Evolutionary conservation across 371 early-diverging fungal species (phyloP).

Genomic region (Amoeboaphelidium occidentale): DNA sequence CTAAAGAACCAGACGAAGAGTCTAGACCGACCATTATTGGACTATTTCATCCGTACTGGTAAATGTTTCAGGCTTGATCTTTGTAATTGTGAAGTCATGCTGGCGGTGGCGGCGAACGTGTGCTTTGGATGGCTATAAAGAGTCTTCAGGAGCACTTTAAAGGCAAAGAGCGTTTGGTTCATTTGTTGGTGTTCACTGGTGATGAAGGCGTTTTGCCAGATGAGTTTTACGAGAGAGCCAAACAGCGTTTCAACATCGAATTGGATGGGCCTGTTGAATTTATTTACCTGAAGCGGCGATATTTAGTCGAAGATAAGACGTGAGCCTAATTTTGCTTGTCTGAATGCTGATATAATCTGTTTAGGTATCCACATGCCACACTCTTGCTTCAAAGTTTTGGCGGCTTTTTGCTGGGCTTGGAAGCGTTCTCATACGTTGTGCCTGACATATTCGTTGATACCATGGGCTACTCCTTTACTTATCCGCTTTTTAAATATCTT

Average conservation of each 20-base stretch:
- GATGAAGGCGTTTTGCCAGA: conserved; percentile 23
- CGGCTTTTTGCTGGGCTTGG: conserved; percentile 41
- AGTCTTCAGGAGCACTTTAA: conserved; percentile 37
- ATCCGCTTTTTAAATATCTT: conserved; percentile 45
- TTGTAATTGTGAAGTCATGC: conserved; percentile 16
- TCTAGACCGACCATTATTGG: conserved; percentile 2
- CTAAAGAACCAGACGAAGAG: too few species aligned
- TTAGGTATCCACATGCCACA: conserved; percentile 51
- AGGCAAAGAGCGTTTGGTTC: conserved; percentile 22
- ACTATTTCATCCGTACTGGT: conserved; percentile 75
- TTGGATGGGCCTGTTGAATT: conserved; percentile 30
- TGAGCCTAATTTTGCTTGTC: conserved; percentile 7
- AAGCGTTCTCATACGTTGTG: conserved; percentile 34
- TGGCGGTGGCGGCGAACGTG: conserved; percentile 89
- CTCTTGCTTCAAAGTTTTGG: conserved; percentile 63
- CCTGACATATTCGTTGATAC: conserved; percentile 79
- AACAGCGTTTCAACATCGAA: conserved; percentile 41
- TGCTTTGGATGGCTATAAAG: conserved; percentile 65
- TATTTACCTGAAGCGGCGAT: conserved; percentile 29
- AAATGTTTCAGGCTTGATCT: conserved; percentile 3
- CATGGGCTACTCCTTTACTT: conserved; percentile 81
- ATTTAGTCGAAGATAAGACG: conserved; percentile 38
- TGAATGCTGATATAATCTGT: background rate
- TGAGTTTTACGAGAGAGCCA: conserved; percentile 28
- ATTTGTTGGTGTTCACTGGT: conserved; percentile 60